Base-by-base conservation (phyloP, 176 grass and related monocot genomes). In the Oropetium thomaeum region DNA sequence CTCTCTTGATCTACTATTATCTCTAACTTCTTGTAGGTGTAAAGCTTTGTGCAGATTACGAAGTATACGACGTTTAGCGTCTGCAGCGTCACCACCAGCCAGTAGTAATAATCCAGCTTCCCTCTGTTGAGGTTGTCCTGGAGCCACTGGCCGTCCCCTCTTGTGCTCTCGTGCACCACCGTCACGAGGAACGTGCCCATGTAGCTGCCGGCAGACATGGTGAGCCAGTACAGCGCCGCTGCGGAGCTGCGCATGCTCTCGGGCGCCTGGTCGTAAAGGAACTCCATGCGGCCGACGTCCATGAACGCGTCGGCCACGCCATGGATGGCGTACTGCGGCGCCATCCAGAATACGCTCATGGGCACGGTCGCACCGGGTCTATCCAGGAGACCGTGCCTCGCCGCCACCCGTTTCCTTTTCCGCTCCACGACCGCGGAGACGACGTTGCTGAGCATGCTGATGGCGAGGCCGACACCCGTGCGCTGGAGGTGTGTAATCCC, bases 161-260 rank as follows among this genome's bases (percentile, higher is more conserved):
- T 75, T 6, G 88, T 94, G 67, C 40, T 84, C 40, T 73, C 65
- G 74, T 94, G 81, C 41, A 98, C 88, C 48, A 84, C 66, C 19
- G 75, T 94, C 58, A 94, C 91, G 27, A 98, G 52, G 23, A 91
- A 43, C 12, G 95, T 93, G 32, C 94, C 94, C 15, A 85, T 27
- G 80, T 97, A 93, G 71, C 85, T 97, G 13, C 94, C 94, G 3
- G 82, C 40, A 1, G 90, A 93, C 61, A 65, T 69, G 2, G 86
- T 82, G 4, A 97, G 84, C 94, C 94, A 97, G 81, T 87, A 97
- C 33, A 93, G 61, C 64, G 94, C 94, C 1, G 86, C 87, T 0
- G 94, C 90, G 0, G 88, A 91, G 81, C 94, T 97, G 84, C 84
- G 81, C 93, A 96, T 92, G 81, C 89, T 92, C 86, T 96, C 93